Percentiles rank a stretch among this genome's conserved stretches.
Evolutionary conservation across 2,329 filamentous ascomycete species (phyloP).

Genomic region (Trichoderma simmonsii): DNA sequence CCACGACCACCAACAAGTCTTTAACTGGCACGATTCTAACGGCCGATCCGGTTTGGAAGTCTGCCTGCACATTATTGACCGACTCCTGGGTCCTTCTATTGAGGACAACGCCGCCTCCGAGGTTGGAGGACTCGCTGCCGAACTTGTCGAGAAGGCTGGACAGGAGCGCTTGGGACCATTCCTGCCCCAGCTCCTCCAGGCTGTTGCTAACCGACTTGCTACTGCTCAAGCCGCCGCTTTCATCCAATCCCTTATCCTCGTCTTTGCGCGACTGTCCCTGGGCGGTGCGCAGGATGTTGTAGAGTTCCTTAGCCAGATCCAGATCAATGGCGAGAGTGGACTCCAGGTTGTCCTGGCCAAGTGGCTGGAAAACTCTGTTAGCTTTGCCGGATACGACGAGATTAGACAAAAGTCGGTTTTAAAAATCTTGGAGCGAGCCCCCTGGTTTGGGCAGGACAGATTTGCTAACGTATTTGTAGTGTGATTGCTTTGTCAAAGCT

Average conservation of each 20-base stretch:
- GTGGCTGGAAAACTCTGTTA: conserved; percentile 96
- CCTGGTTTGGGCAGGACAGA: neutral
- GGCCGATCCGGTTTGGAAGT: conserved; percentile 84
- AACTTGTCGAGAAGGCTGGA: conserved; percentile 92
- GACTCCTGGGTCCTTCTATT: conserved; percentile 77
- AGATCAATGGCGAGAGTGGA: conserved; percentile 77
- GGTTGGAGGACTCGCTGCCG: conserved; percentile 88
- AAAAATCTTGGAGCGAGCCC: neutral
- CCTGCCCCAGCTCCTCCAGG: conserved; percentile 80
- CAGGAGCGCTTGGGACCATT: conserved; percentile 87
- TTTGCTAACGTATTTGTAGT: conserved; percentile 45
- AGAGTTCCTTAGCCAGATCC: conserved; percentile 81
- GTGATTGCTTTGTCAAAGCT: conserved; percentile 91
- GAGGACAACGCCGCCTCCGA: conserved; percentile 94
- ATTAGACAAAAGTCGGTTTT: conserved; percentile 83
- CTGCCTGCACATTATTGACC: conserved; percentile 86
- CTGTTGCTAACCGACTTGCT: conserved; percentile 80
- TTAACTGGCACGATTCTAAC: conserved; percentile 77
- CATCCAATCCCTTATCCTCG: conserved; percentile 92
- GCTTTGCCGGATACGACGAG: conserved; percentile 97
- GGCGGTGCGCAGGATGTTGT: conserved; percentile 85
- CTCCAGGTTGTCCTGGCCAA: conserved; percentile 86
- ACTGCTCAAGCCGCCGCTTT: conserved; percentile 82
- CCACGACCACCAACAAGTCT: conserved; percentile 86
- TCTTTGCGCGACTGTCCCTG: conserved; percentile 87